Evolutionary conservation across 2,329 filamentous ascomycete genomes (phyloP), one percentile per base, ranked within the genome.

Genomic region (Diaporthe aspalathi): DNA sequence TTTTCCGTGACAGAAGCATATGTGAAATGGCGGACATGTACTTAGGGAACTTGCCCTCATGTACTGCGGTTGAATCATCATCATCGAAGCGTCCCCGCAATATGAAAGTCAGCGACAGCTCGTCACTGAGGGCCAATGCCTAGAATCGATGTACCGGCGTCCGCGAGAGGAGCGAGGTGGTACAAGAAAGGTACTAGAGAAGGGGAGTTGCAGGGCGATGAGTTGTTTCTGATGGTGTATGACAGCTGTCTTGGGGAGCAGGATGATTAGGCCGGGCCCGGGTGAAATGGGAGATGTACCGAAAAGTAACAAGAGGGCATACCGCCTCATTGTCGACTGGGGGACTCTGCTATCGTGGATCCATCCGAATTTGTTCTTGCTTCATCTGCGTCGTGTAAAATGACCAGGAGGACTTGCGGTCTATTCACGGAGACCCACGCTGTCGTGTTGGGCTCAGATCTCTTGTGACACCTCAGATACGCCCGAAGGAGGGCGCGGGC

Each of bases 381-480:
- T 70, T 45, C 45, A 24, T 56, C 60, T 29, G 22, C 40, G 22
- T 38, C 47, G 52, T 45, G 16, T 27, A 22, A 32, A 56, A 56
- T 65, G 49, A 57, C 60, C 62, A 63, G 71, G 27, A 60, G 53
- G 62, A 60, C 16, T 50, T 53, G 27, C 22, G 49, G 57, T 38
- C 67, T 47, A 60, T 56, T 66, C 57, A 68, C 24, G 38, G 45
- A 68, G 47, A 68, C 56, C 47, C 65, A 62, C 60, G 50, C 52
- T 49, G 49, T 53, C 60, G 54, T 29, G 53, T 72, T 63, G 57
- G 71, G 71, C 62, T 70, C 53, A 70, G 71, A 73, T 71, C 68
- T 73, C 45, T 65, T 65, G 68, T 67, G 16, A 52, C 63, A 72
- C 53, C 47, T 70, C 27, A 67, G 60, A 56, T 70, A 65, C 68